These are phyloP conservation scores for Aspergillus carbonarius DNA, from an alignment of 2,329 filamentous ascomycete genomes.

Conservation along the genomic window DNA sequence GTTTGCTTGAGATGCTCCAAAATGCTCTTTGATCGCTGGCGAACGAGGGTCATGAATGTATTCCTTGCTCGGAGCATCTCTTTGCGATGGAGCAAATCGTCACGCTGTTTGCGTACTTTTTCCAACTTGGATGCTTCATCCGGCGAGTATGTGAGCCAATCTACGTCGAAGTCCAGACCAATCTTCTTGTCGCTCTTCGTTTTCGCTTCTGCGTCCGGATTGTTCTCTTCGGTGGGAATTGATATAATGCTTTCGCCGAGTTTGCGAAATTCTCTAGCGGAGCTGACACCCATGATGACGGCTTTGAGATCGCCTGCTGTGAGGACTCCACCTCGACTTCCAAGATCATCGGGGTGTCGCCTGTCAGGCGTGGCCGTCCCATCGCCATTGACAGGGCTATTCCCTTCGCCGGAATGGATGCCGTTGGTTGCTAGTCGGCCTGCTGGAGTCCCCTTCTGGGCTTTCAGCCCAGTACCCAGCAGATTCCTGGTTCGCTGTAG, in stretches of 20 bases:
- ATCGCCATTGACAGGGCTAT: slow-evolving; percentile 26
- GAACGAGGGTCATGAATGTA: slow-evolving; percentile 43
- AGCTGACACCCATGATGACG: slow-evolving; percentile 36
- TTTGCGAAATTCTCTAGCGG: slow-evolving; percentile 42
- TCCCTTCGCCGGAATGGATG: slow-evolving; percentile 16
- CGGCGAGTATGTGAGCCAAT: slow-evolving; percentile 35
- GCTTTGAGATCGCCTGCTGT: slow-evolving; percentile 45
- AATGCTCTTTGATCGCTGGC: slow-evolving; percentile 42
- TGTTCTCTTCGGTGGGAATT: slow-evolving; percentile 26
- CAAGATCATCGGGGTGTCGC: slow-evolving; percentile 31
- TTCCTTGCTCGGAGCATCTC: slow-evolving; percentile 45
- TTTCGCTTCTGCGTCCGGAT: slow-evolving; percentile 12
- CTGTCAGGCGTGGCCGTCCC: slow-evolving; percentile 23
- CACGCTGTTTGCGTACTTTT: slow-evolving; percentile 35
- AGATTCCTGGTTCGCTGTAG: slow-evolving; percentile 33
- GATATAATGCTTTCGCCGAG: slow-evolving; percentile 42
- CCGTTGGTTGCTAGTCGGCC: slow-evolving; percentile 10
- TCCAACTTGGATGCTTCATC: slow-evolving; percentile 42
- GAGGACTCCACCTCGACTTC: slow-evolving; percentile 45
- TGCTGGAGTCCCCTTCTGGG: slow-evolving; percentile 13
- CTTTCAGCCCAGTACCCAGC: slow-evolving; percentile 17
- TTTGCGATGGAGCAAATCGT: slow-evolving; percentile 36
- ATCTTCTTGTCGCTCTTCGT: slow-evolving; percentile 25
- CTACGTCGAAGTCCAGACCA: slow-evolving; percentile 29
- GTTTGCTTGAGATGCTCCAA: slow-evolving; percentile 46